Conservation (phyloP, 495 filamentous ascomycete species). For the Clavariopsis aquatica region DNA sequence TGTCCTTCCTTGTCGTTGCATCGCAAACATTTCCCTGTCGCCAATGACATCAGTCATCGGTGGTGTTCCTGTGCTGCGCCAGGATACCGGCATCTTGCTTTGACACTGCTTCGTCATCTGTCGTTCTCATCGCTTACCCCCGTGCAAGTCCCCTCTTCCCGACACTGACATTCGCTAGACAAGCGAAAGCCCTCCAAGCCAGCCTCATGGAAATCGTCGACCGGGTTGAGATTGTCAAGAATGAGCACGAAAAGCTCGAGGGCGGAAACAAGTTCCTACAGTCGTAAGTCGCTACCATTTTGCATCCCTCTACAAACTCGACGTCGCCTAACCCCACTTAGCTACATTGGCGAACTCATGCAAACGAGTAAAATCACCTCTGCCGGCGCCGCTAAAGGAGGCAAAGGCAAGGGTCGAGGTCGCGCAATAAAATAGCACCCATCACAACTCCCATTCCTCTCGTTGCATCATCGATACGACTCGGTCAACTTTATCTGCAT, state of each 20-base stretch:
- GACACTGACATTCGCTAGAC: slow-evolving; percentile 54
- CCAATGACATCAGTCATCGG: slow-evolving; percentile 16
- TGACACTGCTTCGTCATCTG: background rate
- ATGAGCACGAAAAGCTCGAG: slow-evolving; percentile 92
- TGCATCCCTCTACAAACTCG: background rate
- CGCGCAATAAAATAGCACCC: slow-evolving; percentile 31
- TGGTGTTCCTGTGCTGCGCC: background rate
- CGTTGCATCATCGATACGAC: slow-evolving; percentile 30
- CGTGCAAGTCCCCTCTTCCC: background rate
- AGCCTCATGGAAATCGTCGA: slow-evolving; percentile 85
- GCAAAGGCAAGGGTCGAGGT: slow-evolving; percentile 48
- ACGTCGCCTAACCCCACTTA: slow-evolving; percentile 30
- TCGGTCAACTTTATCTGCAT: slow-evolving; percentile 4
- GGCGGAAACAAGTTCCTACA: slow-evolving; percentile 93
- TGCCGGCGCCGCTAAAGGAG: slow-evolving; percentile 47
- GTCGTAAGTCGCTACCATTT: slow-evolving; percentile 43
- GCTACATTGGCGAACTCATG: slow-evolving; percentile 76
- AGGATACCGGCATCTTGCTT: background rate
- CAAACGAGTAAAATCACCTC: slow-evolving; percentile 77
- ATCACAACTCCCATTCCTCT: background rate
- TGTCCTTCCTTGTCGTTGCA: background rate
- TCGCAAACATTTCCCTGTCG: background rate
- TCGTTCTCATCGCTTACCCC: background rate
- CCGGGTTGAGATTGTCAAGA: slow-evolving; percentile 88
- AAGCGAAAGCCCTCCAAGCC: slow-evolving; percentile 83